Base-by-base conservation (phyloP, 257 asterid genomes). In the Paulownia fortunei region DNA sequence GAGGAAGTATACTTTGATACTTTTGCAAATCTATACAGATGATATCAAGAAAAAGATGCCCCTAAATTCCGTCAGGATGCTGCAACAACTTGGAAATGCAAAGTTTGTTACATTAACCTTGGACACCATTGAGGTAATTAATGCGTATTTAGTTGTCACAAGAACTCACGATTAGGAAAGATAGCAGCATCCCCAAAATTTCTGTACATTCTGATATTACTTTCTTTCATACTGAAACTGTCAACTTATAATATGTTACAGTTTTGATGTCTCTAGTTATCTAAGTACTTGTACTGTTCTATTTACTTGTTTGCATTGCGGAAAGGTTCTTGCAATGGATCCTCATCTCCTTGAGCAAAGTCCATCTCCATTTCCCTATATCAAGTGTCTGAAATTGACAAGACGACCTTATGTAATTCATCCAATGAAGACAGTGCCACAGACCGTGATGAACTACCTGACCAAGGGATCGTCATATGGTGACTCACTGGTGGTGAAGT, bases 271-370 rank as follows among this genome's bases (percentile, higher is more conserved):
- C 46, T 39, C 18, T 46, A 1, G n/a, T 10, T 46, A 46, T 26
- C 7, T 32, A 30, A 12, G 30, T 8, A 52, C 19, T 52, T 71
- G 27, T 54, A 3, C 1, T 18, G 9, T 18, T 32, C 1, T 16
- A n/a, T 1, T n/a, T 19, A 8, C 69, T 26, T 36, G 2, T 32
- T 70, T 27, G 2, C 2, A 0, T 41, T 42, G 0, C 18, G n/a
- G 6, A 24, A n/a, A 80, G 82, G 79, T 82, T 72, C 82, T 77
- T 41, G 81, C 62, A 68, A 16, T 32, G 81, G 83, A 78, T 73
- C 64, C 71, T 42, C 39, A 21, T 39, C 44, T 78, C 5, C 67
- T 78, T 0, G 81, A 73, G 78, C 78, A 42, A 69, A 78, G 55
- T 23, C 70, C 66, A 11, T 65, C 64, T 10, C 83, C 81, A 37